phyloP scores from a whole-genome alignment of 106 monocot genomes.

The Platanthera zijinensis region DNA sequence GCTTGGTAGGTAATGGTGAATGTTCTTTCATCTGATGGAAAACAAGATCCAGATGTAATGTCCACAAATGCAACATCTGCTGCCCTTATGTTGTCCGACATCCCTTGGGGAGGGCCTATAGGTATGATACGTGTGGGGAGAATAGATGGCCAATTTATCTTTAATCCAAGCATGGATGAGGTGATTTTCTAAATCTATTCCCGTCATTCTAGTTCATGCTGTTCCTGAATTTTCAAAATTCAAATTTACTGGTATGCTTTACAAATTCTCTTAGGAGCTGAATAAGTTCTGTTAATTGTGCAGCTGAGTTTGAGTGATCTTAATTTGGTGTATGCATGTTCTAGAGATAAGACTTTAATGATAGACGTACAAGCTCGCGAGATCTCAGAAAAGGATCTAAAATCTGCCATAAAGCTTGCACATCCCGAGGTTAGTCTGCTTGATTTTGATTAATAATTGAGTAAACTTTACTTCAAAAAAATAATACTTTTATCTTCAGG shows the following conservation, averaged over 20 bases:
- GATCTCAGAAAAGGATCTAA: conserved; percentile 83
- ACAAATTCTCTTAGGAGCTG: not conserved
- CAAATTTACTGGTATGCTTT: not conserved
- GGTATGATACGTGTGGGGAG: conserved; percentile 92
- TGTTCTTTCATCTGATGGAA: conserved; percentile 90
- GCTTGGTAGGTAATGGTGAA: conserved; percentile 59
- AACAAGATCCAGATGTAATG: conserved; percentile 98
- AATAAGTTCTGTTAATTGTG: conserved; percentile 4
- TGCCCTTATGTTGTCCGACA: conserved; percentile 93
- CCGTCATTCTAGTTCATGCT: not conserved
- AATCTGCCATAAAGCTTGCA: conserved; percentile 71
- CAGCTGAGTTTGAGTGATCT: conserved; percentile 88
- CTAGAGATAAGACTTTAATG: conserved; percentile 86
- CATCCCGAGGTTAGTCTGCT: conserved; percentile 68
- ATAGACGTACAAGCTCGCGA: conserved; percentile 98
- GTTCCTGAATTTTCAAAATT: not conserved
- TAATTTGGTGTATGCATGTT: conserved; percentile 97
- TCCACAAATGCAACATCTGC: conserved; percentile 97
- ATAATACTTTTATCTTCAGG: conserved; percentile 38
- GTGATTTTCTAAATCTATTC: conserved; percentile 14
- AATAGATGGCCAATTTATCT: conserved; percentile 78
- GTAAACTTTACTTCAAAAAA: not conserved
- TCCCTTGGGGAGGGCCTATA: conserved; percentile 94
- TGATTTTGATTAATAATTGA: not conserved
- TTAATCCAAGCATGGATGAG: conserved; percentile 93